Base-by-base conservation (phyloP, 305 asterid genomes). In the Fraxinus nigra region DNA sequence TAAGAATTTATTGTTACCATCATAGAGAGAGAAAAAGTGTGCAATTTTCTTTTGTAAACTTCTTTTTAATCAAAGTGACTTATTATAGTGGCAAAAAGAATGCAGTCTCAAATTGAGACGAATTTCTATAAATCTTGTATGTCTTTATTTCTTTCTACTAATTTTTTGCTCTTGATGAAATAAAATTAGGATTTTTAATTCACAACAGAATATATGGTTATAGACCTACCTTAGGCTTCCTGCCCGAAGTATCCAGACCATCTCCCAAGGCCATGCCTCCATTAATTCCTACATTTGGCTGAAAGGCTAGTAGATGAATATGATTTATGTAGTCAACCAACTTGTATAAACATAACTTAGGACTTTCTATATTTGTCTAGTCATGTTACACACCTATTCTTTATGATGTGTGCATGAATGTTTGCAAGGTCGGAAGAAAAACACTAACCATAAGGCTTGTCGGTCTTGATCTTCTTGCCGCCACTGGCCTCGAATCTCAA, bases 251-350 rank as follows among this genome's bases (percentile, higher is more conserved):
- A 75, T 94, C 97, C 13, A 82, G 0, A 0, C 97, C 98, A 18
- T 81, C 83, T 88, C 92, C 89, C 91, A 95, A 86, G 76, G 18
- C 79, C 98, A 95, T 88, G 78, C 97, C 89, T 59, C 99, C 99
- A 70, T 9, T 65, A 18, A 86, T 67, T 84, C 98, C 97, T 91
- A 48, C 75, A 86, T 48, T 38, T 38, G 46, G 28, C 46, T 38
- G 46, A 38, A 22, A 61, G 46, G 46, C 46, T 74, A 5, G 65
- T 5, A 54, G 65, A 54, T n/a, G 65, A n/a, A 7, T 8, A 56
- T 56, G 67, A 56, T 34, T 10, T 9, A 72, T 56, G 33, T 61
- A 8, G n/a, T 22, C 46, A 38, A 38, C 46, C 33, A 11, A 22
- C 13, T 61, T 22, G 14, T 61, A 59, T 56, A 56, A n/a, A 18